Conservation (phyloP, 306 rosid genomes). For the Sicyos baderoa region DNA sequence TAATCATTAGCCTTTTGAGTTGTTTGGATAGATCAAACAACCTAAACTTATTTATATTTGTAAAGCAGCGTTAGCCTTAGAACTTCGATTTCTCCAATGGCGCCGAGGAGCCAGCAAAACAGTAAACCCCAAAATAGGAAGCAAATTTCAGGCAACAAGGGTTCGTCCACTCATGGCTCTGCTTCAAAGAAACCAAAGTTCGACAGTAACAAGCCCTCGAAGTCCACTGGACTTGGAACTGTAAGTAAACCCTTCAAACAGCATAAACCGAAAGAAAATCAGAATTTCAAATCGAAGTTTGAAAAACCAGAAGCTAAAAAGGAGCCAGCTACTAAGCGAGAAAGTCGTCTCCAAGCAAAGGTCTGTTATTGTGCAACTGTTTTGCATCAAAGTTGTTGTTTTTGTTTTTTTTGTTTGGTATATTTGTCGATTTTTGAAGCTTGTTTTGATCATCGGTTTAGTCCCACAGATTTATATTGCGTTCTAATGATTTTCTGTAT, state of each 20-base stretch:
- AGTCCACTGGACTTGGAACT: constrained; percentile 12
- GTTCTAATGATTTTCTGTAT: not conserved
- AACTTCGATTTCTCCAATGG: constrained; percentile 36
- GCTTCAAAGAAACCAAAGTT: constrained; percentile 45
- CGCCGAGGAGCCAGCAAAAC: constrained; percentile 42
- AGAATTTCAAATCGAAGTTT: constrained; percentile 9
- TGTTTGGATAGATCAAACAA: not conserved
- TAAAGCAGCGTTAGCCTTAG: not conserved
- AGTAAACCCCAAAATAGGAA: constrained; percentile 46
- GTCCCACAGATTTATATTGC: not conserved
- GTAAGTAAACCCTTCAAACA: constrained; percentile 30
- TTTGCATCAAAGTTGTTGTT: not conserved
- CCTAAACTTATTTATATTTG: not conserved
- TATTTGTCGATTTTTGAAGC: not conserved
- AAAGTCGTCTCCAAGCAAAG: constrained; percentile 68
- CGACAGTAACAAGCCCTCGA: constrained; percentile 24
- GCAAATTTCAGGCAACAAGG: constrained; percentile 32
- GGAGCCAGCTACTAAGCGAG: constrained; percentile 48
- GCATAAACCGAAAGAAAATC: constrained; percentile 16
- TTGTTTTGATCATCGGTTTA: not conserved
- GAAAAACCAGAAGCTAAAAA: constrained; percentile 21
- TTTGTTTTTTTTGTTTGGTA: no score
- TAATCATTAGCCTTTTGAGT: not conserved
- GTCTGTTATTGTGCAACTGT: constrained; percentile 23
- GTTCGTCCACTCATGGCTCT: constrained; percentile 29